Conservation (phyloP, 495 filamentous ascomycete species). For the Aspergillus bertholletiae region DNA sequence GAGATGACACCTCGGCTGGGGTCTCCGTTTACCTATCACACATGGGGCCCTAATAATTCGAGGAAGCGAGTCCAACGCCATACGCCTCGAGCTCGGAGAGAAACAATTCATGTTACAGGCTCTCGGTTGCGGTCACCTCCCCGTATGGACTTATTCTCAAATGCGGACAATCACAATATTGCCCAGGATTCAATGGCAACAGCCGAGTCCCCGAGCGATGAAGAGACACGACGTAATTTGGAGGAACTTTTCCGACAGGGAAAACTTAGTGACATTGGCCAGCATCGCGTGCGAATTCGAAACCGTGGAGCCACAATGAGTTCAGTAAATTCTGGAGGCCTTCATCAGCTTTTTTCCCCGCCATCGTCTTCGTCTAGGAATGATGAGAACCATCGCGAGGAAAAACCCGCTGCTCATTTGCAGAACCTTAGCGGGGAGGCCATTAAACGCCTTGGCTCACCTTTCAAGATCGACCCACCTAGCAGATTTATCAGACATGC, state of each 20-base stretch:
- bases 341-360: conserved; percentile 49
- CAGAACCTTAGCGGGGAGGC: conserved; percentile 34
- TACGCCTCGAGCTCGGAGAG: conserved; percentile 30
- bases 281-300: conserved; percentile 48
- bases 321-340: conserved; percentile 33
- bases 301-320: conserved; percentile 49
- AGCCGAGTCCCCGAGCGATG: conserved; percentile 43
- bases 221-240: conserved; percentile 44
- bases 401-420: conserved; percentile 28
- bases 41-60: conserved; percentile 52
- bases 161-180: conserved; percentile 52
- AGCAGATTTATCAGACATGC: conserved; percentile 32
- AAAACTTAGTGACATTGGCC: conserved; percentile 39
- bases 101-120: conserved; percentile 44
- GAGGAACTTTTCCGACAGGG: conserved; percentile 46
- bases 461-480: conserved; percentile 40
- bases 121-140: conserved; percentile 46
- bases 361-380: conserved; percentile 39
- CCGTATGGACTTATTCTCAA: conserved; percentile 46
- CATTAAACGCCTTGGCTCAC: conserved; percentile 49
- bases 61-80: conserved; percentile 27
- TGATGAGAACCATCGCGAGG: conserved; percentile 22
- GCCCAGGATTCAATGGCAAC: conserved; percentile 31
- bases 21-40: conserved; percentile 56
- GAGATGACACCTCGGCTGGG: conserved; percentile 40